Base-by-base conservation (phyloP, 441 rosid species). In the Aquilaria agallochum region DNA sequence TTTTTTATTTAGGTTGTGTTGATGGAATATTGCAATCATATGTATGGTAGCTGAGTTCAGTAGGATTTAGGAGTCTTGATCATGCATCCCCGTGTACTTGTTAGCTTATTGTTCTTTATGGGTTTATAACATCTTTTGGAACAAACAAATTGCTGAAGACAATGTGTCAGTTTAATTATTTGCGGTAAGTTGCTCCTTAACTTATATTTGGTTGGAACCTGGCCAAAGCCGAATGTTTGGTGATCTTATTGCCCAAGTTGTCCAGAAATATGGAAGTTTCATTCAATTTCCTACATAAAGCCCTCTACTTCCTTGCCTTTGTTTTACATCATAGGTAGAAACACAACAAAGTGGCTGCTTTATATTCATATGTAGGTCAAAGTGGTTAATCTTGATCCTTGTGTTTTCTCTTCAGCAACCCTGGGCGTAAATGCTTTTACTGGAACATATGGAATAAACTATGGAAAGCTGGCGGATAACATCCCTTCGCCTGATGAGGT, bases 361-460 rank as follows among this genome's bases (percentile, higher is more conserved):
- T 36, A 36, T 36, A 36, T 36, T 5, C 6, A 36, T 36, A 36
- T 36, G 5, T 36, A 36, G 42, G 42, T 36, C 42, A 36, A 36
- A 36, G 42, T 36, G 5, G 42, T 36, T 36, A 63, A 52, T 42
- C 48, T 14, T 27, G 9, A 53, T 32, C 56, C 32, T 34, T 60
- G 9, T 34, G 33, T 56, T n/a, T 11, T 65, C 66, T 73, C 10
- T 60, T 10, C 83, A 83, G 95, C 68, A 53, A 66, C 75, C 49
- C 34, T 58, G 58, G 68, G 75, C 2, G 82, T 63, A 14, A 76
- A 80, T 70, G 88, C 87, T 50, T 90, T 94, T 71, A 81, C 82
- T 0, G 96, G 98, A 66, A 83, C 97, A 11, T 94, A 89, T 55
- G 98, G 98, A 53, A 89, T 94, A 73, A 94, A 94, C 60, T 94